A percentile compares a stretch with the other conserved stretches of the same genome.
These are phyloP conservation scores for Clarireedia monteithiana DNA, from an alignment of 2,329 filamentous ascomycete genomes.

Conservation along the genomic window DNA sequence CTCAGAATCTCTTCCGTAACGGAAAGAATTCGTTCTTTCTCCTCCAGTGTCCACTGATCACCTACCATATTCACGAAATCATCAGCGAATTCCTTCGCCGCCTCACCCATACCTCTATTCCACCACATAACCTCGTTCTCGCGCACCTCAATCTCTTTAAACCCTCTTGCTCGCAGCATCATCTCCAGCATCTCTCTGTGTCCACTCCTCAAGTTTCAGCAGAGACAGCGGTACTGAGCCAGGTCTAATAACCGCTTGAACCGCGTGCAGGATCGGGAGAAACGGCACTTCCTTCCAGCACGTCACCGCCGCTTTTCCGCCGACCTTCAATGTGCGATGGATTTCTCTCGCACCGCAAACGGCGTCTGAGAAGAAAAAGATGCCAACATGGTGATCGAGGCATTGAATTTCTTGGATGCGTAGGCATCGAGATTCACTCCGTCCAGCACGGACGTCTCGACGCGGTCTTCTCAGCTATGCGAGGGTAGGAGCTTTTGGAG, in stretches of 20 bases:
- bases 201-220: neutral
- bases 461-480: neutral
- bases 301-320: slow-evolving; percentile 50
- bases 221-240: neutral
- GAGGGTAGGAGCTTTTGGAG: neutral
- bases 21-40: neutral
- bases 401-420: neutral
- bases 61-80: neutral
- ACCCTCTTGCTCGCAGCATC: neutral
- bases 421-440: neutral
- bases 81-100: neutral
- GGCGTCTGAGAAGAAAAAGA: slow-evolving; percentile 1
- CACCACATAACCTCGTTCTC: neutral
- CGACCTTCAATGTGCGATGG: slow-evolving; percentile 77
- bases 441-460: neutral
- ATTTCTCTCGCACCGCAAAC: slow-evolving; percentile 73
- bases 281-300: neutral
- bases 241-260: neutral
- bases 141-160: neutral
- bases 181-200: neutral
- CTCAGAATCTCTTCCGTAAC: neutral
- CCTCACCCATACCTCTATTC: neutral
- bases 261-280: neutral
- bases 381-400: neutral
- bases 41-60: neutral